phyloP scores from a whole-genome alignment of 2,329 filamentous ascomycete species.

The Microdochium nivale region DNA sequence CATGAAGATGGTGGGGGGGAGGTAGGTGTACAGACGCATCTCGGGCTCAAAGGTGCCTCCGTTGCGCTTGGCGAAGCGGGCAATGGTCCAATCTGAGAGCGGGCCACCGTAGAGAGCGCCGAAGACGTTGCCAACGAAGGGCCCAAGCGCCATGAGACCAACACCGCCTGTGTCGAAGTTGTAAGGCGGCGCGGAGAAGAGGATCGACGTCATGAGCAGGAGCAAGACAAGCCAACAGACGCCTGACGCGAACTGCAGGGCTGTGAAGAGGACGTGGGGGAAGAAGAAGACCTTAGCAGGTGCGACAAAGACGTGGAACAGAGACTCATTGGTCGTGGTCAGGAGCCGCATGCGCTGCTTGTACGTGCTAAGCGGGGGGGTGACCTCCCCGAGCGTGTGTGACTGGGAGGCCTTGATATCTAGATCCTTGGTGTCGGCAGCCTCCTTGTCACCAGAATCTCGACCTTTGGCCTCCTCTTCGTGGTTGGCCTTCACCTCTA shows the following conservation, averaged over 20 bases:
- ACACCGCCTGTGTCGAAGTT: slow-evolving; percentile 15
- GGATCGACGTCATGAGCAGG: slow-evolving; percentile 20
- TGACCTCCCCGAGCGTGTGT: not conserved
- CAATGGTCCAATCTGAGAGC: slow-evolving; percentile 27
- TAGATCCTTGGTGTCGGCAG: slow-evolving; percentile 1
- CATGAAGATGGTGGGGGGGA: slow-evolving; percentile 19
- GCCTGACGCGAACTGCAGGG: slow-evolving; percentile 27
- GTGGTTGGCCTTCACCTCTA: not conserved
- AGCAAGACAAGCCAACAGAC: slow-evolving; percentile 25
- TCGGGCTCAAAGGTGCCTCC: slow-evolving; percentile 33
- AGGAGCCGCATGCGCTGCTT: slow-evolving; percentile 1
- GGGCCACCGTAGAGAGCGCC: slow-evolving; percentile 29
- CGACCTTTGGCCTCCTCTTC: not conserved
- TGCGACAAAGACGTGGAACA: not conserved
- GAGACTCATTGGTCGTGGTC: slow-evolving; percentile 2
- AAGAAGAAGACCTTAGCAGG: slow-evolving; percentile 12
- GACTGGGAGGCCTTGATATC: not conserved
- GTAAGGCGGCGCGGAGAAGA: slow-evolving; percentile 25
- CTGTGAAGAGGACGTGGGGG: slow-evolving; percentile 29
- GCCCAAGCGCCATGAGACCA: slow-evolving; percentile 18
- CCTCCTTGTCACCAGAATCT: not conserved
- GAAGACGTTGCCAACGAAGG: slow-evolving; percentile 27
- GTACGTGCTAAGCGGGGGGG: not conserved
- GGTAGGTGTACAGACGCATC: slow-evolving; percentile 25
- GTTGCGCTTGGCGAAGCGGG: slow-evolving; percentile 26